Evolutionary conservation across 2,329 filamentous ascomycete genomes (phyloP), one percentile per base, ranked within the genome.

Genomic region (Exophiala xenobiotica): DNA sequence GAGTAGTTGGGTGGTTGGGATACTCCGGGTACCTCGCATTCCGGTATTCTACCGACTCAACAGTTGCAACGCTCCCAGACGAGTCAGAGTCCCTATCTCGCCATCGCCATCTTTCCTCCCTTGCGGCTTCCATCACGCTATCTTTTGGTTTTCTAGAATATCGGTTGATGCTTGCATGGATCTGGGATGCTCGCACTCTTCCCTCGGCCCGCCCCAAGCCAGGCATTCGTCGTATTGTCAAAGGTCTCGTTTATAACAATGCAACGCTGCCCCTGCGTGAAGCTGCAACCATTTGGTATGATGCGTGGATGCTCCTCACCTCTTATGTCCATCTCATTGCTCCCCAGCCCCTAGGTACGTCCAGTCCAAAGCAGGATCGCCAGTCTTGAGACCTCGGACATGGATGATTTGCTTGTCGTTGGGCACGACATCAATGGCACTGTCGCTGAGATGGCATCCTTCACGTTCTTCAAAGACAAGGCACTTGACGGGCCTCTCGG

Each of bases 401-500:
- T 38, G 48, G 24, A 73, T 60, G 8, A 60, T 61, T 60, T 82
- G 78, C 53, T 77, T 75, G 61, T 82, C 79, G 5, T 78, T 78
- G n/a, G 80, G 80, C 4, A 80, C 75, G 52, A 82, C 64, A 61
- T 82, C 80, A 46, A 83, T 71, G 6, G 77, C 79, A 61, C 77
- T 81, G 62, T 82, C 79, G 45, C 75, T 72, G 16, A 81, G 65
- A 9, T 74, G 68, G 35, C 81, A 73, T 8, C 77, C 78, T 46
- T 78, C 74, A 46, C 77, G 65, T 61, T 82, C 80, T 63, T 82
- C 79, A 57, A 82, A 81, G 3, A 82, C 79, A n/a, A 82, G 65
- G 9, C 79, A 79, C 58, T 82, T 83, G 2, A 79, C 79, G 1
- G 80, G 79, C 64, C 75, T 77, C 40, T 68, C 61, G 4, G 75